These are phyloP conservation scores for Rhodomyrtus tomentosa DNA, from an alignment of 345 rosid species.

Conservation along the genomic window DNA sequence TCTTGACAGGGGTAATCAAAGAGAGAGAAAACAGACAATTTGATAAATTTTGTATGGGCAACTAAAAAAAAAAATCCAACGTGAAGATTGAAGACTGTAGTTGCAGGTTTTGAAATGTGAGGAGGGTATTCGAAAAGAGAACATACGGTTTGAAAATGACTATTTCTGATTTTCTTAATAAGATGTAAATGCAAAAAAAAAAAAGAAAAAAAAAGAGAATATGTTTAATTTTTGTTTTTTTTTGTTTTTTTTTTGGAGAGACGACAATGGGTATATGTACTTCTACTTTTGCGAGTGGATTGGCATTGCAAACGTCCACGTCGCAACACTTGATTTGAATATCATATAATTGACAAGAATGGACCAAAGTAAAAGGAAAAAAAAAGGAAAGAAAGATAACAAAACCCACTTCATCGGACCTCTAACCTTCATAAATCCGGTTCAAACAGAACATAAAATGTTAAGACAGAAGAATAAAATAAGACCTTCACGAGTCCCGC, in stretches of 20 bases:
- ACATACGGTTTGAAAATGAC: neutral
- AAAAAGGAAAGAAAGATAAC: neutral
- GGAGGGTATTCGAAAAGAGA: neutral
- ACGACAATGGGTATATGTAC: neutral
- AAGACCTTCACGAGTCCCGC: neutral
- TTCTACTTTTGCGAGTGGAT: neutral
- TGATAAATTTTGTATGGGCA: accelerated
- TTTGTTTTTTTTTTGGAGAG: no score
- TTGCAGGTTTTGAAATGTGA: neutral
- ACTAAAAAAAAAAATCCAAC: neutral
- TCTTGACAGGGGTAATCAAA: neutral
- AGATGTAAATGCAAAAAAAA: neutral
- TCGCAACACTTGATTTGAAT: neutral
- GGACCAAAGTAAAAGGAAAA: no score
- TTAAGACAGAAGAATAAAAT: neutral
- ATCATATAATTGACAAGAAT: neutral
- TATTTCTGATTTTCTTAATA: neutral
- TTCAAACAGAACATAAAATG: neutral
- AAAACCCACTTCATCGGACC: neutral
- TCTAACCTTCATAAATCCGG: neutral
- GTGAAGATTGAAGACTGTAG: accelerated
- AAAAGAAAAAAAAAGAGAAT: neutral
- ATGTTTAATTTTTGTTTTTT: no score
- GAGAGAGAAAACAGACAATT: neutral
- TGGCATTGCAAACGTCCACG: neutral